Base-by-base conservation (phyloP, 805 yeast species). In the Ogataea neopini region DNA sequence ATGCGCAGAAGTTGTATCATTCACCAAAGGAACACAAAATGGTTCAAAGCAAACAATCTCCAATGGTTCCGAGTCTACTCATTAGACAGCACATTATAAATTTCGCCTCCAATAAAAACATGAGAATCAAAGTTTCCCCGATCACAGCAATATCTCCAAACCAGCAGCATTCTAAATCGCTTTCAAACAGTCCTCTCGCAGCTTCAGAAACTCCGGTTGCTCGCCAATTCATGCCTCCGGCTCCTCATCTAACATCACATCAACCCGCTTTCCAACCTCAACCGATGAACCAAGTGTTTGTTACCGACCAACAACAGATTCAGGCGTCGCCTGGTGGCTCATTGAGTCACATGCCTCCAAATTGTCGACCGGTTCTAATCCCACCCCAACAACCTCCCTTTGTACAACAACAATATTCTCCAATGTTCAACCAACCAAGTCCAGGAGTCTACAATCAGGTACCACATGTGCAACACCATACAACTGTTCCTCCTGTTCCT, bases 1-100 rank as follows among this genome's bases (percentile, higher is more conserved):
- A 80, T 45, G 72, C 80, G 0, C 70, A 70, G 35, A 61, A 66
- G 4, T 63, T 79, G 45, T 17, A 25, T 8, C 29, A 17, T 4
- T 30, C 29, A 14, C 14, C 40, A 10, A 36, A 37, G 11, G 42
- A 41, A 6, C 17, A 22, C 11, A 22, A 32, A 4, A 6, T 15
- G 22, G 10, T 25, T 6, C 20, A 13, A 5, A 33, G 13, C 22
- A 7, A 39, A 9, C 9, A 42, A n/a, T 25, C 45, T 5, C 45
- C 45, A 10, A 13, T 11, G 20, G 34, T 42, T 20, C 45, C 45
- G 3, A 19, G 22, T 6, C 5, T 18, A 28, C 30, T 42, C 11
- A 26, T 42, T n/a, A 15, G 45, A 25, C 40, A 34, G 33, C 23
- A 17, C 18, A 8, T 34, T 34, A 6, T 34, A 8, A 6, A 11